Evolutionary conservation across 495 filamentous ascomycete species (phyloP).

Genomic region (Delitschia confertaspora): DNA sequence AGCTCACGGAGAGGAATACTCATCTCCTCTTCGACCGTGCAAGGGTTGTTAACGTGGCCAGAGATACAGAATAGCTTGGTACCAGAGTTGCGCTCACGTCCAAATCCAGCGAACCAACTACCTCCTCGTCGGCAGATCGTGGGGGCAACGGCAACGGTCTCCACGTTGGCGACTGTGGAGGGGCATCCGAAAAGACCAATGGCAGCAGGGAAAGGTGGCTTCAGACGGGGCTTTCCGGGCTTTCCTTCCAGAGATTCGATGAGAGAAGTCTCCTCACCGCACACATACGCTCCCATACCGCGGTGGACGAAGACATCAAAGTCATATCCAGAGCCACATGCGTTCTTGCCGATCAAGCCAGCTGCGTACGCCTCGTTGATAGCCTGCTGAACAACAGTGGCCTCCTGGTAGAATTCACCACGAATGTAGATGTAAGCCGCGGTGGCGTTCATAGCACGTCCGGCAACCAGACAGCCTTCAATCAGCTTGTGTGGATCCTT

Average conservation of each 20-base stretch:
- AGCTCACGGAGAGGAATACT: slow-evolving; percentile 87
- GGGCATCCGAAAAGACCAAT: slow-evolving; percentile 98
- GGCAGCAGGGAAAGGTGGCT: slow-evolving; percentile 95
- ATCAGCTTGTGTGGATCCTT: slow-evolving; percentile 98
- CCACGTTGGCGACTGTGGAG: slow-evolving; percentile 94
- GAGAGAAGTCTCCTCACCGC: slow-evolving; percentile 93
- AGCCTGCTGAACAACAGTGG: slow-evolving; percentile 82
- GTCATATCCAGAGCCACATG: slow-evolving; percentile 91
- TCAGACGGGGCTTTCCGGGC: slow-evolving; percentile 93
- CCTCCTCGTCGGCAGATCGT: slow-evolving; percentile 91
- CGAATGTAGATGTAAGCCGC: slow-evolving; percentile 99
- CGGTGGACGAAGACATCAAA: slow-evolving; percentile 96
- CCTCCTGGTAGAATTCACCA: slow-evolving; percentile 97
- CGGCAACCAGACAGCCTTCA: slow-evolving; percentile 93
- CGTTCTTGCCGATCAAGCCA: slow-evolving; percentile 94
- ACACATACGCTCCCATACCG: slow-evolving; percentile 94
- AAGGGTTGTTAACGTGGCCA: slow-evolving; percentile 96
- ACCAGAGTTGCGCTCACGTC: slow-evolving; percentile 87
- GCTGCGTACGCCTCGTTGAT: slow-evolving; percentile 96
- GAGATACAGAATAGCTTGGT: slow-evolving; percentile 99
- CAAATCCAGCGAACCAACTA: slow-evolving; percentile 86
- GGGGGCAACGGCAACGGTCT: slow-evolving; percentile 89
- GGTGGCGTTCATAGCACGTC: slow-evolving; percentile 93
- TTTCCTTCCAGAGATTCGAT: slow-evolving; percentile 98
- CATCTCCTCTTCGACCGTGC: slow-evolving; percentile 98